Base-by-base conservation (phyloP, 371 early-diverging fungal species). In the Mortierella sp. region DNA sequence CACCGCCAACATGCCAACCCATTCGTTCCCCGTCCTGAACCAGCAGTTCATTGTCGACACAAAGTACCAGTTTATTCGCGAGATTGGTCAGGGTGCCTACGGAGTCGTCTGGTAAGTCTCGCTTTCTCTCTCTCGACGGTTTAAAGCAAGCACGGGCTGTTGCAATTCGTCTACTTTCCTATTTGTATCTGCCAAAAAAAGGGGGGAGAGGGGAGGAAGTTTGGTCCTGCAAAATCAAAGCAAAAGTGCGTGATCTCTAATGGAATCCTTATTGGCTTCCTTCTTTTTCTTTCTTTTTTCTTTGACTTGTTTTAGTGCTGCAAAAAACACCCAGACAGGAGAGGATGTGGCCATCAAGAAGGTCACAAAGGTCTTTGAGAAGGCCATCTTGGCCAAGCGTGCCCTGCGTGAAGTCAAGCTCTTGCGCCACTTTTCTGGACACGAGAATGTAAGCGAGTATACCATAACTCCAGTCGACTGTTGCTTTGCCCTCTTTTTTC, bases 261-360 rank as follows among this genome's bases (percentile, higher is more conserved):
- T 61, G 22, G 37, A 34, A 22, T 61, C 22, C 61, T 39, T 61
- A 39, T 34, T 61, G 61, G 34, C 4, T 61, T 22, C 9, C 34
- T 5, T 48, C 9, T 29, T 53, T 31, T n/a, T 29, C 34, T 11
- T 61, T 37, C 22, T 52, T 26, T 40, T 22, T 24, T 19, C 22
- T 41, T 29, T 24, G 16, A 19, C 43, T 24, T 39, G 13, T 8
- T 61, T 2, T 45, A 96, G 95, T 79, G 93, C 95, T 80, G 95
- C 96, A 37, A 93, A 90, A 74, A 92, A 96, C 74, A 90, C 90
- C 11, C 90, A 92, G 68, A 91, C 94, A 4, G 95, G 94, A 34
- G 94, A 95, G 79, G 92, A 94, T 79, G 97, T 97, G 3, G 98
- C 98, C 64, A 96, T 97, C 80, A 97, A 97, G 81, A 96, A 96